Evolutionary conservation across 345 rosid species (phyloP).

Genomic region (Lepidium sativum): DNA sequence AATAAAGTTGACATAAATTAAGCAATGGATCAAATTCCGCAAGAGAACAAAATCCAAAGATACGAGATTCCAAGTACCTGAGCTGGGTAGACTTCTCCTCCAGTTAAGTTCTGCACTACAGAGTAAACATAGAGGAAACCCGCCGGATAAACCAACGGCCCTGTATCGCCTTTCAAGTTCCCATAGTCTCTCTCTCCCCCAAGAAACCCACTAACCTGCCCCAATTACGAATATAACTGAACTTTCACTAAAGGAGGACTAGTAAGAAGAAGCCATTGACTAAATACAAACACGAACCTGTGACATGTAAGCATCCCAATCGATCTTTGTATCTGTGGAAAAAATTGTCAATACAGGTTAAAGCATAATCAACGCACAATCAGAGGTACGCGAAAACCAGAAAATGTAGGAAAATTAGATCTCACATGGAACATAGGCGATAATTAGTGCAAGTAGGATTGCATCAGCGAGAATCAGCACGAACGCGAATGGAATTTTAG

Average conservation of each 20-base stretch:
- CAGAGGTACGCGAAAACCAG: background rate
- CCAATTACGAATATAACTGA: background rate
- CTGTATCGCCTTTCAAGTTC: constrained; percentile 88
- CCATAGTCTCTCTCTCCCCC: constrained; percentile 85
- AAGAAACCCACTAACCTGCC: constrained; percentile 79
- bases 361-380: background rate
- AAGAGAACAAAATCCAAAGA: background rate
- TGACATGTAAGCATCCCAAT: constrained; percentile 98
- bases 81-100: constrained; percentile 64
- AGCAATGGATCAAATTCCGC: background rate
- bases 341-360: background rate
- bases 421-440: constrained; percentile 82
- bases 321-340: constrained; percentile 84
- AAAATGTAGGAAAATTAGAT: background rate
- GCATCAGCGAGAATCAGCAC: constrained; percentile 48
- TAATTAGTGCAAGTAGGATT: constrained; percentile 58
- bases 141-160: constrained; percentile 93
- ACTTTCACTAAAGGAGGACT: background rate
- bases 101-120: constrained; percentile 59
- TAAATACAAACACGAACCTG: constrained; percentile 43
- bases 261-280: background rate
- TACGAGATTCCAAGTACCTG: constrained; percentile 40
- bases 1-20: background rate
- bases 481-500: constrained; percentile 36
- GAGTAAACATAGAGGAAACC: constrained; percentile 91